A percentile compares a stretch with the other conserved stretches of the same genome.
Conservation (phyloP, 257 asterid species). For the Solanum boliviense region DNA sequence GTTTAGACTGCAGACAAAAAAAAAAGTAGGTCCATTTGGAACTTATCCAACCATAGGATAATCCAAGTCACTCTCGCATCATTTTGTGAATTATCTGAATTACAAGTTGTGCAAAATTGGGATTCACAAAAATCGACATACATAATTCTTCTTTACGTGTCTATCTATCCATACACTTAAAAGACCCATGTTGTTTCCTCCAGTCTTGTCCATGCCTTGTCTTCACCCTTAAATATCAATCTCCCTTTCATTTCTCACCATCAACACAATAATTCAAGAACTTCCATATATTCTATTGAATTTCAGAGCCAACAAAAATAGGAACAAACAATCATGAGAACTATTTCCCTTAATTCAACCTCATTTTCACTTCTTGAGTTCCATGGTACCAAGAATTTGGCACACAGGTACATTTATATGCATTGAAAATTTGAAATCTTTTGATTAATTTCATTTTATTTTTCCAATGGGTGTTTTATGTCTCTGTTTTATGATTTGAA, state of each 20-base stretch:
- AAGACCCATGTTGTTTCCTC: not conserved
- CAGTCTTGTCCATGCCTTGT: not conserved
- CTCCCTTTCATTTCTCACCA: not conserved
- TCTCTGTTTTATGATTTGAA: not conserved
- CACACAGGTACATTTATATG: not conserved
- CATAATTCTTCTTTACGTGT: not conserved
- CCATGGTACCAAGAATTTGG: not conserved
- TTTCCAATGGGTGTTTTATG: not conserved
- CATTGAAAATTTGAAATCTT: not conserved
- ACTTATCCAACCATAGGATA: not conserved
- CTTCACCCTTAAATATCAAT: not conserved
- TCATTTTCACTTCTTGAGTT: constrained; percentile 9
- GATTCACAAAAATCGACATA: not conserved
- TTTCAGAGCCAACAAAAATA: not conserved
- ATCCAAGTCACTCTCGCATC: not conserved
- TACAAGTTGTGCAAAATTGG: not conserved
- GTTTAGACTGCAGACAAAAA: not conserved
- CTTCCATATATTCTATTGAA: not conserved
- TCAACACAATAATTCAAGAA: not conserved
- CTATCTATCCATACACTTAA: not conserved
- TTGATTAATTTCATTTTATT: not conserved
- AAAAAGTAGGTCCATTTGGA: not conserved
- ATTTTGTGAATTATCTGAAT: not conserved
- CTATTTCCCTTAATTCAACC: constrained; percentile 18
- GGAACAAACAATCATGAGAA: constrained; percentile 16